Evolutionary conservation across 257 asterid genomes (phyloP), one percentile per base, ranked within the genome.

Genomic region (Marsdenia floribunda): DNA sequence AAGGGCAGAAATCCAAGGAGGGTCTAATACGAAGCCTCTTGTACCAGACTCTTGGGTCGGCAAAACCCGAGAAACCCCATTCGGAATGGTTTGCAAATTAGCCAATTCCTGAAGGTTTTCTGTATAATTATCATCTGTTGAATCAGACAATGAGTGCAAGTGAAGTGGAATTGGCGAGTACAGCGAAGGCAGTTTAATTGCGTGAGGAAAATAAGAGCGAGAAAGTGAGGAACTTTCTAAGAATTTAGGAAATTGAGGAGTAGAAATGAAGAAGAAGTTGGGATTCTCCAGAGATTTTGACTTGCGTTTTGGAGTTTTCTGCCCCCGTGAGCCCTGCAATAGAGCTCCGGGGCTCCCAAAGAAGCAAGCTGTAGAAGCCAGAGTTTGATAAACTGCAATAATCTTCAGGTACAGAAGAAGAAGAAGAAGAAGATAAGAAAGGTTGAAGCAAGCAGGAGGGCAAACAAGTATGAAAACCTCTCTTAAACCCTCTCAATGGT

Each of bases 1-100:
- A 60, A 90, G 86, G 2, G 97, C 79, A 35, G 97, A 88, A 82
- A 93, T 84, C 98, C 98, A 91, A 1, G 94, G 90, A 3, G 98
- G 96, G 89, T 91, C 97, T 46, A 82, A 87, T 42, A 93, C 87
- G 79, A 90, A 90, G 70, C 86, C 86, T 76, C 96, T 80, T 14
- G 76, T 89, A 10, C 65, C 68, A 35, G 86, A 75, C 16, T 85
- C 87, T 35, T 73, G 74, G 4, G 49, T 44, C 49, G 72, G 46
- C 75, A 78, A 75, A 40, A 77, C 75, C 52, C 75, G 37, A 53
- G 86, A 80, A 67, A 61, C 49, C 77, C 89, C 95, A 71, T 79
- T 75, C 13, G 93, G 85, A 13, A 82, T 77, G 21, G 64, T 68
- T 67, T 76, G 78, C 72, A 80, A 65, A 44, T 72, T 71, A 14